Conservation (phyloP, 116 monocot genomes). For the Papilionanthe hybrid region DNA sequence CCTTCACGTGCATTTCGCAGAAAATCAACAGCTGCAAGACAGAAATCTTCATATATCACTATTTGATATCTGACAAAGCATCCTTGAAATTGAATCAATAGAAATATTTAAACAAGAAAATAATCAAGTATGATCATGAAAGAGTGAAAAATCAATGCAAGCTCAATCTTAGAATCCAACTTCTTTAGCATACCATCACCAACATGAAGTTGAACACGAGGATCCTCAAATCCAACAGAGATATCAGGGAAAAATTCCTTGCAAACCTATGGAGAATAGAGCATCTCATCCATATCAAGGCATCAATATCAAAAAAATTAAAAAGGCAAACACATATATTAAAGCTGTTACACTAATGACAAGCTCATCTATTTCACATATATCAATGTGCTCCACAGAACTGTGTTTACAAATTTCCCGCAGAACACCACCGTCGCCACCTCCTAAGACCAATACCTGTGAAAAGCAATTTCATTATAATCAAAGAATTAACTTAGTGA, state of each 20-base stretch:
- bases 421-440: constrained; percentile 98
- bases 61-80: not conserved
- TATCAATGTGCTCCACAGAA: constrained; percentile 86
- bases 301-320: not conserved
- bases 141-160: not conserved
- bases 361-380: constrained; percentile 97
- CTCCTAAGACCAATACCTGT: constrained; percentile 95
- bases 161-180: not conserved
- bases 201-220: constrained; percentile 87
- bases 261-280: constrained; percentile 44
- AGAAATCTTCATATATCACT: constrained; percentile 5
- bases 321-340: not conserved
- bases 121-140: not conserved
- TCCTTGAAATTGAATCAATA: not conserved
- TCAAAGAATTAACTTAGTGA: not conserved
- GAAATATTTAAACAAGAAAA: not conserved
- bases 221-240: constrained; percentile 85
- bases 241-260: constrained; percentile 80
- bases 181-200: constrained; percentile 74
- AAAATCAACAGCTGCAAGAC: constrained; percentile 72
- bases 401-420: constrained; percentile 81
- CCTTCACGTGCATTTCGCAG: constrained; percentile 56
- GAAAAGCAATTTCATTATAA: constrained; percentile 10
- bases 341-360: constrained; percentile 74
- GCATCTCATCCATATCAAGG: not conserved